Conservation (phyloP, 2,329 filamentous ascomycete genomes). For the Teratosphaeria zuluensis region DNA sequence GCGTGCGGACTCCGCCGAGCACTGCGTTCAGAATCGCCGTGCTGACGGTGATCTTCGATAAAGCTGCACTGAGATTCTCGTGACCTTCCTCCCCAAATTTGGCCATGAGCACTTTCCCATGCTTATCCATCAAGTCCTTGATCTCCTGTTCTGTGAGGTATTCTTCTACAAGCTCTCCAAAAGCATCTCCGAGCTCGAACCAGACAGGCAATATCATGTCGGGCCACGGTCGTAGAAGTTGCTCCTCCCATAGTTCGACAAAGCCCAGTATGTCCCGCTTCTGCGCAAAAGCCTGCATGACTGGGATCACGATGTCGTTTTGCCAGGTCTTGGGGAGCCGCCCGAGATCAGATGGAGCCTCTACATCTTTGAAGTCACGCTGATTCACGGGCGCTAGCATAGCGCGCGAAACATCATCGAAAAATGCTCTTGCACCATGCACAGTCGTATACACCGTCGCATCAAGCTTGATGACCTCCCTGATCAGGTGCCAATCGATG, state of each 20-base stretch:
- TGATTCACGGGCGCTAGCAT: neutral
- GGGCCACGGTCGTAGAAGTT: slow-evolving; percentile 10
- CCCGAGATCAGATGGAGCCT: no score
- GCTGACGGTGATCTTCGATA: neutral
- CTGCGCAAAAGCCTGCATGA: slow-evolving; percentile 23
- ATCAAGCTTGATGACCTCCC: slow-evolving; percentile 37
- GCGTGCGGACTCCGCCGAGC: neutral
- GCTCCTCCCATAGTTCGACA: slow-evolving; percentile 19
- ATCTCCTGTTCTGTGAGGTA: slow-evolving; percentile 11
- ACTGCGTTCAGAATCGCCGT: neutral
- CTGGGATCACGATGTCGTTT: slow-evolving; percentile 15
- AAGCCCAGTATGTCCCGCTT: slow-evolving; percentile 20
- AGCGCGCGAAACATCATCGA: slow-evolving; percentile 1
- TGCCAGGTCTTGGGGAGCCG: neutral
- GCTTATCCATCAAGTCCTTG: slow-evolving; percentile 5
- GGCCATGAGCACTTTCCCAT: neutral
- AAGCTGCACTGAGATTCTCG: neutral
- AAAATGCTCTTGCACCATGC: neutral
- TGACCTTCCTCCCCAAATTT: slow-evolving; percentile 3
- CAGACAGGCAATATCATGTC: slow-evolving; percentile 10
- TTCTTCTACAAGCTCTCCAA: slow-evolving; percentile 14
- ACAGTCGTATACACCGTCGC: slow-evolving; percentile 28
- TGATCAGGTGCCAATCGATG: slow-evolving; percentile 33
- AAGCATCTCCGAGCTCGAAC: slow-evolving; percentile 10
- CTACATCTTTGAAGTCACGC: neutral